phyloP scores from a whole-genome alignment of 2,329 filamentous ascomycete species.

The Nothopassalora personata region DNA sequence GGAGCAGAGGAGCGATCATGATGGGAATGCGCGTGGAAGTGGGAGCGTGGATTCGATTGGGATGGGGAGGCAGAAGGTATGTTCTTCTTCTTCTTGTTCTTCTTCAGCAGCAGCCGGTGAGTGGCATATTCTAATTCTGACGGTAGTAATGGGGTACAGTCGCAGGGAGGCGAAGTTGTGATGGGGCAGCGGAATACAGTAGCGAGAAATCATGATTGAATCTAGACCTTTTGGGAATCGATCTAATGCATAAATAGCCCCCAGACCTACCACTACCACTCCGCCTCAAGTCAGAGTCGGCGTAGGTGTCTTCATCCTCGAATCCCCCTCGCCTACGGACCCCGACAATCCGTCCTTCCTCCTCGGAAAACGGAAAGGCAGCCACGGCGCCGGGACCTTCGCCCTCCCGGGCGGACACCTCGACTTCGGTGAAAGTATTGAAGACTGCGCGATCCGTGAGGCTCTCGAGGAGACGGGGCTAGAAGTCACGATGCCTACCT shows the following conservation, averaged over 20 bases:
- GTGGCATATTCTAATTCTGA: too few relatives aligned
- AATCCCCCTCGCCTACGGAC: constrained; percentile 26
- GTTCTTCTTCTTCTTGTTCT: background rate
- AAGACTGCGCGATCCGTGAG: constrained; percentile 62
- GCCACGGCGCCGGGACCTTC: constrained; percentile 38
- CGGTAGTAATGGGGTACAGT: background rate
- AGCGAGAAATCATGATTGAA: too few relatives aligned
- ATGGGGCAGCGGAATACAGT: background rate
- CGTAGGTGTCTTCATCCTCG: constrained; percentile 44
- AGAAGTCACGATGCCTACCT: constrained; percentile 43
- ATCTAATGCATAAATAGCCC: background rate
- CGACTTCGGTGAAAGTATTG: constrained; percentile 60
- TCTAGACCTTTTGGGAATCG: background rate
- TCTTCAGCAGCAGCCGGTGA: too few relatives aligned
- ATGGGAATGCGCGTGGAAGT: background rate
- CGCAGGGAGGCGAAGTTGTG: background rate
- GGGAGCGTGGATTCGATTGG: background rate
- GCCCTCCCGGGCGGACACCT: constrained; percentile 68
- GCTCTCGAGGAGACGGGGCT: constrained; percentile 66
- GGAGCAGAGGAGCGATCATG: background rate
- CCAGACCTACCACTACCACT: background rate
- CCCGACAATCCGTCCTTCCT: constrained; percentile 38
- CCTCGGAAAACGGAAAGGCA: constrained; percentile 45
- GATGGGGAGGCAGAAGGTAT: background rate
- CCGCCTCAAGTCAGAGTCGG: constrained; percentile 34